These are phyloP conservation scores for Nicotiana otophora DNA, from an alignment of 257 asterid species.

Conservation along the genomic window DNA sequence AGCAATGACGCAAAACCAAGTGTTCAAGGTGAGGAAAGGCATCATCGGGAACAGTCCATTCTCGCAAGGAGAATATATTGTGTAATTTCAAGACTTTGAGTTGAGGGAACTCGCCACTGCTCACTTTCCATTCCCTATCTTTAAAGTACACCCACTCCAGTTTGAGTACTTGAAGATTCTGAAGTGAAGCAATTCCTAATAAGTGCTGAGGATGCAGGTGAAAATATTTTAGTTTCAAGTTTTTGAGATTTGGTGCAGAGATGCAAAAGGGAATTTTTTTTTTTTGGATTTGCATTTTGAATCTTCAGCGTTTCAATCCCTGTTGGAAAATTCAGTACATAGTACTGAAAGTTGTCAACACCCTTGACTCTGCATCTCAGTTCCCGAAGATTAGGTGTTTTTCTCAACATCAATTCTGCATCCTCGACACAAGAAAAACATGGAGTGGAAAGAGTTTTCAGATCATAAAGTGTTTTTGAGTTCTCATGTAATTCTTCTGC, in stretches of 20 bases:
- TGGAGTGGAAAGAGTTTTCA: not conserved
- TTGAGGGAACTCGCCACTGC: not conserved
- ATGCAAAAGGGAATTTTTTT: not conserved
- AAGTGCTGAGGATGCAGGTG: not conserved
- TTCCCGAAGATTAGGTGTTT: conserved; percentile 2
- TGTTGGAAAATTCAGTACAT: not conserved
- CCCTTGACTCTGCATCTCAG: not conserved
- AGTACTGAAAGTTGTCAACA: not conserved
- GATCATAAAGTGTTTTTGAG: not conserved
- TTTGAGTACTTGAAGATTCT: conserved; percentile 5
- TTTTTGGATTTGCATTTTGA: too few relatives aligned
- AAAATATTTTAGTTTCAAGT: not conserved
- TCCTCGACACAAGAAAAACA: not conserved
- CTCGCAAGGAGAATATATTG: too few relatives aligned
- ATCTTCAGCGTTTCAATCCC: not conserved
- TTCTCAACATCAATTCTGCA: not conserved
- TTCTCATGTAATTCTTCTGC: not conserved
- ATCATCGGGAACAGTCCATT: too few relatives aligned
- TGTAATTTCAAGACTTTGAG: too few relatives aligned
- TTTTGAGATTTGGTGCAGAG: conserved; percentile 6
- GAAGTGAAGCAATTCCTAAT: not conserved
- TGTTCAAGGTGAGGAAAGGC: too few relatives aligned
- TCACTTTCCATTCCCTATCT: too few relatives aligned
- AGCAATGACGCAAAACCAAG: too few relatives aligned
- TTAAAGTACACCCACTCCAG: not conserved